These are phyloP conservation scores for Rhododendron mucronatum DNA, from an alignment of 148 eudicot genomes.

Conservation along the genomic window DNA sequence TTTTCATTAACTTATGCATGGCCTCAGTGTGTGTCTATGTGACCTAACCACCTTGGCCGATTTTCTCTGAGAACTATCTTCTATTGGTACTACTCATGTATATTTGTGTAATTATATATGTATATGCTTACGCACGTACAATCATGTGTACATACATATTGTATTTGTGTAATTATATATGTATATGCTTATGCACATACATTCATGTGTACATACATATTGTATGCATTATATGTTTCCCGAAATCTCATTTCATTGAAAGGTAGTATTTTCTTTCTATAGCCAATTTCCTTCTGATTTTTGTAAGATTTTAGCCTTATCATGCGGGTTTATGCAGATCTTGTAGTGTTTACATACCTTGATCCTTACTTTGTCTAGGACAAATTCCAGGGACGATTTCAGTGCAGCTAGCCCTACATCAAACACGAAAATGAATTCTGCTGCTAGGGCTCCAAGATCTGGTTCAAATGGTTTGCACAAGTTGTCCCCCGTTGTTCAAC, in stretches of 20 bases:
- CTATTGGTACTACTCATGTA: neutral
- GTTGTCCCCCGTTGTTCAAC: slow-evolving; percentile 36
- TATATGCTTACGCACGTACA: neutral
- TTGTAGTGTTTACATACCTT: slow-evolving; percentile 1
- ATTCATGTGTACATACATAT: neutral
- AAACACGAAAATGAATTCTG: slow-evolving; percentile 39
- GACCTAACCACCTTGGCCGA: neutral
- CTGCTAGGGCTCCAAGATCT: slow-evolving; percentile 52
- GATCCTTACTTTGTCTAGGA: slow-evolving; percentile 24
- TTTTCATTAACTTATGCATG: neutral
- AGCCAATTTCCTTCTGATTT: neutral
- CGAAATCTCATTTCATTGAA: neutral
- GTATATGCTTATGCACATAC: neutral
- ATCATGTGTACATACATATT: neutral
- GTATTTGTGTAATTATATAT: neutral
- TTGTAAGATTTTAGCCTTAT: neutral
- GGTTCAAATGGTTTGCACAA: slow-evolving; percentile 43
- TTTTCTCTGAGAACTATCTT: neutral
- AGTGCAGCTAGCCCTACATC: slow-evolving; percentile 50
- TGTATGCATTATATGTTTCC: neutral
- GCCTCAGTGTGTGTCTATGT: neutral
- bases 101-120: neutral
- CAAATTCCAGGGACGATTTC: slow-evolving; percentile 44
- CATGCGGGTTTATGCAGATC: neutral
- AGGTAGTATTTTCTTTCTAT: neutral